These are phyloP conservation scores for Paraurostyla sp. DNA, from an alignment of 73 alveolate genomes.

Conservation along the genomic window DNA sequence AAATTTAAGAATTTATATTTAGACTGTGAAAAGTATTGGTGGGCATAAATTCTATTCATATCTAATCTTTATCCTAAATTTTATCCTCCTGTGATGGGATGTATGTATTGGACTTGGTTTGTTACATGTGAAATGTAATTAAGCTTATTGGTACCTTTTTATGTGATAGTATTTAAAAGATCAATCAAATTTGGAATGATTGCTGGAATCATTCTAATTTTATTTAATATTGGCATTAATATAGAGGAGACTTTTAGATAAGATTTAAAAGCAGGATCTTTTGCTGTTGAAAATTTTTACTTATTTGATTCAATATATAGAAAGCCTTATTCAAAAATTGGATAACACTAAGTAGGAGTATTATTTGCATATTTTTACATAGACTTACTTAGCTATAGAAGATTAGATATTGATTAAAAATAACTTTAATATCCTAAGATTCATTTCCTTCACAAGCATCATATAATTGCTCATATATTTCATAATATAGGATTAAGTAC, in stretches of 20 bases:
- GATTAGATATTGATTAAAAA: background rate
- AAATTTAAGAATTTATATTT: background rate
- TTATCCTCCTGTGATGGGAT: slow-evolving; percentile 33
- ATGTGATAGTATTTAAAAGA: background rate
- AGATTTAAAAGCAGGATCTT: slow-evolving; percentile 42
- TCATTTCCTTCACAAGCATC: background rate
- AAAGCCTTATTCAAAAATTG: slow-evolving; percentile 40
- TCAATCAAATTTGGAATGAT: background rate
- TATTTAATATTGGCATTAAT: background rate
- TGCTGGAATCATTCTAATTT: background rate
- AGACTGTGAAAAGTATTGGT: slow-evolving; percentile 59
- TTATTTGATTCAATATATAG: background rate
- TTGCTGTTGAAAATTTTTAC: slow-evolving; percentile 45
- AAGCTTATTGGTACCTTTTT: slow-evolving; percentile 22
- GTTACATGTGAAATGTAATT: slow-evolving; percentile 27
- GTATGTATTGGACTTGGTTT: slow-evolving; percentile 61
- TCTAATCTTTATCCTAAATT: slow-evolving; percentile 25
- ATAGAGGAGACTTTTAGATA: background rate
- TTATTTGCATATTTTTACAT: slow-evolving; percentile 41
- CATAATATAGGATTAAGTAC: background rate
- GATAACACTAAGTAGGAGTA: background rate
- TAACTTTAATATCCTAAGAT: background rate
- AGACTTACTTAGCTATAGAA: slow-evolving; percentile 26
- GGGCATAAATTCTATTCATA: slow-evolving; percentile 53
- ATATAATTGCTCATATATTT: background rate